Conservation (phyloP, 2,329 filamentous ascomycete genomes). For the Aspergillus japonicus region DNA sequence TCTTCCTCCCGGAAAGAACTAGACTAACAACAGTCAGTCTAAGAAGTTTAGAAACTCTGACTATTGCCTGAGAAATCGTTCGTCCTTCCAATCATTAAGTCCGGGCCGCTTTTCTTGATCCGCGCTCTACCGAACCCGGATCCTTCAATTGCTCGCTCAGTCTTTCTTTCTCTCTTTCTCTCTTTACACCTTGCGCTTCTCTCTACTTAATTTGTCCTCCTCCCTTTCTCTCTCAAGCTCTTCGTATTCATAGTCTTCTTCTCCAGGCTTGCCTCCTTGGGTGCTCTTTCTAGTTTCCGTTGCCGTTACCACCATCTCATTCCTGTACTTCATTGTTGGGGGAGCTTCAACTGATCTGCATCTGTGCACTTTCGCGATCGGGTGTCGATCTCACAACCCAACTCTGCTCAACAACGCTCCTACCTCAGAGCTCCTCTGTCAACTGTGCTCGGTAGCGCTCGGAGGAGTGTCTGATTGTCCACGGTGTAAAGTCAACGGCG, state of each 20-base stretch:
- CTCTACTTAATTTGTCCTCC: background rate
- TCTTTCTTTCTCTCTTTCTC: background rate
- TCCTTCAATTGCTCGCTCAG: constrained; percentile 9
- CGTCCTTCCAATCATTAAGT: constrained; percentile 3
- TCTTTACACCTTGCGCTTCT: constrained; percentile 3
- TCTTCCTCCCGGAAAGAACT: background rate
- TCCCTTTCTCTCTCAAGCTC: constrained; percentile 2
- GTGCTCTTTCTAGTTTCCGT: background rate
- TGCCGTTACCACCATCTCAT: background rate
- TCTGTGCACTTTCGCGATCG: background rate
- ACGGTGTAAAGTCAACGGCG: background rate
- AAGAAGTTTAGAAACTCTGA: background rate
- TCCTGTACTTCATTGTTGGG: background rate
- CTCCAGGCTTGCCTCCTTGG: background rate
- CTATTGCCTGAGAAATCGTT: constrained; percentile 15
- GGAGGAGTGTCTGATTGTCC: background rate
- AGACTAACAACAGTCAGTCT: background rate
- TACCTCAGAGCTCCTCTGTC: background rate
- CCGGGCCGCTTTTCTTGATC: constrained; percentile 15
- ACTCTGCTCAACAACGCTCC: background rate
- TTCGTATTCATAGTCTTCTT: background rate
- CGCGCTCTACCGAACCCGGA: constrained; percentile 19
- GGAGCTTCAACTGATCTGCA: background rate
- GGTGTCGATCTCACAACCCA: background rate
- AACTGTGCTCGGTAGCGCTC: background rate